A percentile compares a stretch with the other conserved stretches of the same genome.
phyloP scores from a whole-genome alignment of 306 rosid genomes.

The Canavalia gladiata region DNA sequence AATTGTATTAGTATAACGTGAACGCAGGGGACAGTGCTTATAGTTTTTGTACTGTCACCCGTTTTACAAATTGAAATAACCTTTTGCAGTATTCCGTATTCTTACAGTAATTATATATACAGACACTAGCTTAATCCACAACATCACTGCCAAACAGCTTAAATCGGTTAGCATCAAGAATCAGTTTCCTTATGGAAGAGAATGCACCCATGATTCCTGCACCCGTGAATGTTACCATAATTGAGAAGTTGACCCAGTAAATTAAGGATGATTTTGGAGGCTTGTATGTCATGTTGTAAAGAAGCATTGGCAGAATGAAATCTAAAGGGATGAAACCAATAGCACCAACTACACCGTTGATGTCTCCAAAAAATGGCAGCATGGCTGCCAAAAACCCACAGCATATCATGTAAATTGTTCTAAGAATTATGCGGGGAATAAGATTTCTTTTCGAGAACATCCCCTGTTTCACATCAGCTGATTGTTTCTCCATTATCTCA shows the following conservation, averaged over 20 bases:
- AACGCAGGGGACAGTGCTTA: neutral
- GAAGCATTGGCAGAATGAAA: constrained; percentile 93
- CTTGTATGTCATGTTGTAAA: constrained; percentile 84
- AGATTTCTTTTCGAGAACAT: constrained; percentile 85
- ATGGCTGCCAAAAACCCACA: constrained; percentile 92
- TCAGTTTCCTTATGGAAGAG: constrained; percentile 82
- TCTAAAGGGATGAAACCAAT: constrained; percentile 94
- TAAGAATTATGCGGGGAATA: constrained; percentile 79
- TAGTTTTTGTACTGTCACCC: neutral
- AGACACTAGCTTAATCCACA: constrained; percentile 52
- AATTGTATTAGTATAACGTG: neutral
- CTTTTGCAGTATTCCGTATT: neutral
- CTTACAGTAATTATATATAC: neutral
- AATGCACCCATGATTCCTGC: constrained; percentile 84
- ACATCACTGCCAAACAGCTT: constrained; percentile 81
- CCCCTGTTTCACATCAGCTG: constrained; percentile 86
- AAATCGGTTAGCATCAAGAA: constrained; percentile 81
- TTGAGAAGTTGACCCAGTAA: constrained; percentile 79
- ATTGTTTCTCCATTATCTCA: constrained; percentile 90
- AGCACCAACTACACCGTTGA: constrained; percentile 88
- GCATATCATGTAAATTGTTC: constrained; percentile 74
- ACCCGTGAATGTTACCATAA: constrained; percentile 78
- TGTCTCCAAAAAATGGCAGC: constrained; percentile 96
- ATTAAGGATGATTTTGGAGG: constrained; percentile 69
- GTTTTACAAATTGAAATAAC: constrained; percentile 20